A percentile compares a stretch with the other conserved stretches of the same genome.
phyloP scores from a whole-genome alignment of 768 basidiomycete genomes.

The Psilocybe cyanescens region DNA sequence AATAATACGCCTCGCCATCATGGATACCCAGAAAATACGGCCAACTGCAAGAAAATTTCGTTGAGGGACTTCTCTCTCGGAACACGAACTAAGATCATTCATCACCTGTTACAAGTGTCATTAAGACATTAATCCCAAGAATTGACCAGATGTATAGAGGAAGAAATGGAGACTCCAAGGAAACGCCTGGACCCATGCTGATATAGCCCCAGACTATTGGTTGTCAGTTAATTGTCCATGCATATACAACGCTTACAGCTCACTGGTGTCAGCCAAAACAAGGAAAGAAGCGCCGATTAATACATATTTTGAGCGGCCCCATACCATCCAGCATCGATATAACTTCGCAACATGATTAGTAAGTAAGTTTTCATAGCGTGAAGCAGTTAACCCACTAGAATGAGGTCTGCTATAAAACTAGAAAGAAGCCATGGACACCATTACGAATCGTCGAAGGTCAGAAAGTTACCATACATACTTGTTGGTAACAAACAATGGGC shows the following conservation, averaged over 20 bases:
- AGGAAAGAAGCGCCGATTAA: slow-evolving; percentile 1
- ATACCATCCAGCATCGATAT: slow-evolving; percentile 14
- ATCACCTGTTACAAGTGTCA: slow-evolving; percentile 29
- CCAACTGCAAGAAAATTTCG: background rate
- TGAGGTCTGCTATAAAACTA: slow-evolving; percentile 11
- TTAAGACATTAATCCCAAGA: slow-evolving; percentile 25
- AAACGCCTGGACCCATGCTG: slow-evolving; percentile 2
- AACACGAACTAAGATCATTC: background rate
- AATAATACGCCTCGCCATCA: background rate
- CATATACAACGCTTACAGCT: background rate
- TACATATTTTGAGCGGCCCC: slow-evolving; percentile 4
- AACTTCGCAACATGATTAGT: background rate
- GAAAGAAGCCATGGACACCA: background rate
- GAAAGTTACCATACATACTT: slow-evolving; percentile 2
- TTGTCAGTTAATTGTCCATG: too few species aligned
- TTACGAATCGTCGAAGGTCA: background rate
- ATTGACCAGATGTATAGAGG: slow-evolving; percentile 28
- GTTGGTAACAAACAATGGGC: slow-evolving; percentile 9
- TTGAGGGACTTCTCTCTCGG: too few species aligned
- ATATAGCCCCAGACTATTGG: slow-evolving; percentile 25
- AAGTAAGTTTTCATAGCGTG: background rate
- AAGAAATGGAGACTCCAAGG: background rate
- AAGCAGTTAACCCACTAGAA: slow-evolving; percentile 2
- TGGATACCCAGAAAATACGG: slow-evolving; percentile 16
- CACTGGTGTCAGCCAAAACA: background rate